Evolutionary conservation across 495 filamentous ascomycete species (phyloP), one percentile per base, ranked within the genome.

Genomic region (Cercophora scortea): DNA sequence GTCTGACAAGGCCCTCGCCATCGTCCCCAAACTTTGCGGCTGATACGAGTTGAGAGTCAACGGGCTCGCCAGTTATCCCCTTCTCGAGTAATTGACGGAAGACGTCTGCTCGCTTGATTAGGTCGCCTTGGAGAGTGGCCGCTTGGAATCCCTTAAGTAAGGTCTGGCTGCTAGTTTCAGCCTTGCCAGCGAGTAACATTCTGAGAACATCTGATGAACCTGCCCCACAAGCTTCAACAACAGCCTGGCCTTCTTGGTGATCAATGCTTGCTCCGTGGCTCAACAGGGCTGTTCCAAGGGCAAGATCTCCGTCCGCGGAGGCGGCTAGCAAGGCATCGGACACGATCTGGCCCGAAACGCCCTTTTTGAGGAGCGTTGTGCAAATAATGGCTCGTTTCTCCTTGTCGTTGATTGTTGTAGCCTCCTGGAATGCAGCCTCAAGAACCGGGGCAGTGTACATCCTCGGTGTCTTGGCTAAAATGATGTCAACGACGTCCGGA

Each of bases 1-100:
- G 55, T n/a, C 57, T 56, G 1, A 78, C 70, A 3, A 78, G 50
- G 0, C 57, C 47, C 44, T 65, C 67, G 8, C 70, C 74, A 3
- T 70, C 67, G n/a, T 67, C 64, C 13, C 71, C 71, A 54, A 69
- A 75, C 43, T 71, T 69, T 4, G 64, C 70, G 0, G 73, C 69
- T 1, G 69, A 70, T 4, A 74, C 60, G 7, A 78, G 65, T 53
- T 78, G 70, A 4, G 63, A 61, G 44, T 76, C 68, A 2, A 78
- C 61, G 9, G 64, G 66, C 15, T 73, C 74, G 17, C 71, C 71
- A 1, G 47, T 45, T 13, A 73, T 67, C 1, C 72, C 71, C 44
- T 62, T 65, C 2, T 71, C 58, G 0, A 78, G 61, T 3, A 78
- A 62, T 0, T 71, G 42, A 33, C 65, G 65, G 46, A 76, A 73